Conservation (phyloP, 768 basidiomycete species). For the Auricularia sp. region DNA sequence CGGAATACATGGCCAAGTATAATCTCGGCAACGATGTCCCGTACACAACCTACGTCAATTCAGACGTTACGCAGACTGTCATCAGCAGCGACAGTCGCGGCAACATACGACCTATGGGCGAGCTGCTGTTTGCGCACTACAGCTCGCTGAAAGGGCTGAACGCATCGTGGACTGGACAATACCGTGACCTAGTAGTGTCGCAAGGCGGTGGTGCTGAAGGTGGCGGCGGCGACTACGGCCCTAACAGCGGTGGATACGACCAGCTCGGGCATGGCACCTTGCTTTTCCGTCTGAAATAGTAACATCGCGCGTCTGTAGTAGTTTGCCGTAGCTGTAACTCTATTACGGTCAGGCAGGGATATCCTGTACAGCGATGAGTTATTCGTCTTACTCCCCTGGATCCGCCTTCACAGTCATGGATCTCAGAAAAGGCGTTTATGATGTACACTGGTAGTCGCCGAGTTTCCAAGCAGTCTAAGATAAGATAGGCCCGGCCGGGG, state of each 20-base stretch:
- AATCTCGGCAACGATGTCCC: background rate
- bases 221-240: background rate
- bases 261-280: background rate
- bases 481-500: no score
- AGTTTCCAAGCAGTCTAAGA: no score
- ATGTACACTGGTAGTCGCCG: no score
- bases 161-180: background rate
- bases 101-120: background rate
- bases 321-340: no score
- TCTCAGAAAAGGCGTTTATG: no score
- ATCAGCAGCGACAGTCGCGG: background rate
- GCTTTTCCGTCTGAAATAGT: background rate
- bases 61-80: background rate
- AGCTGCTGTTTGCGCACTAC: background rate
- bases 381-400: no score
- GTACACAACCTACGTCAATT: background rate
- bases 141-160: background rate
- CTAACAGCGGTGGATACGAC: background rate
- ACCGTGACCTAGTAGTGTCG: background rate
- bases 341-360: no score
- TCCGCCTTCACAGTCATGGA: no score
- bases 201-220: background rate
- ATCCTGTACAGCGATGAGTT: no score
- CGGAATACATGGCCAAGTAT: background rate
- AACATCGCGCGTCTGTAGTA: no score